phyloP scores from a whole-genome alignment of 257 asterid species.

The Scutellaria barbata region DNA sequence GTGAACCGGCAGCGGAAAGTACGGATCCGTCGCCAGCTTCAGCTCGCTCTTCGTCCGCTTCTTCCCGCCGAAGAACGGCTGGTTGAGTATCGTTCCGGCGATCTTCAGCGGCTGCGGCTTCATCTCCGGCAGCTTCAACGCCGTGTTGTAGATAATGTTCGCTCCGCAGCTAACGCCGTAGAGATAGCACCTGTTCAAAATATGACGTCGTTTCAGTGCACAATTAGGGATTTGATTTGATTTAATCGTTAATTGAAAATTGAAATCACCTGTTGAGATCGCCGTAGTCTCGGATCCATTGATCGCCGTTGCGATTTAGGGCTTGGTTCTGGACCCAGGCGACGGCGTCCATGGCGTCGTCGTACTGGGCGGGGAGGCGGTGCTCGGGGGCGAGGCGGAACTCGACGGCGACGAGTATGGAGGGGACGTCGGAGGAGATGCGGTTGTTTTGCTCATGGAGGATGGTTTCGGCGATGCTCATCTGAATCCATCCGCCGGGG shows the following conservation, averaged over 20 bases:
- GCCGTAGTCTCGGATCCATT: conserved; percentile 67
- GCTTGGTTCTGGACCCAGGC: conserved; percentile 68
- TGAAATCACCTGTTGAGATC: conserved; percentile 52
- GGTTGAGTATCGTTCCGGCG: conserved; percentile 70
- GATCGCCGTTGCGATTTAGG: conserved; percentile 48
- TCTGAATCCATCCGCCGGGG: conserved; percentile 69
- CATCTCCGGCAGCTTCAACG: conserved; percentile 52
- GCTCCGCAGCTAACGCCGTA: conserved; percentile 80
- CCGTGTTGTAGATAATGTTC: conserved; percentile 73
- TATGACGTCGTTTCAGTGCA: background rate
- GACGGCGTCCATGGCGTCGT: conserved; percentile 73
- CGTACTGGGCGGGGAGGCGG: conserved; percentile 87
- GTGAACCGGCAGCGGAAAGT: conserved; percentile 73
- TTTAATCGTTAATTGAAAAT: background rate
- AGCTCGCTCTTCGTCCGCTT: conserved; percentile 73
- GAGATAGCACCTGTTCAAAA: conserved; percentile 68
- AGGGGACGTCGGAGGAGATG: conserved; percentile 55
- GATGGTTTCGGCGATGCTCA: conserved; percentile 44
- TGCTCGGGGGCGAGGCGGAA: conserved; percentile 84
- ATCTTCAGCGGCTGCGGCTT: conserved; percentile 55
- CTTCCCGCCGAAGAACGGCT: conserved; percentile 79
- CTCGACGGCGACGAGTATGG: conserved; percentile 66
- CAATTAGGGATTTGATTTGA: background rate
- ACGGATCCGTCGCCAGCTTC: conserved; percentile 68
- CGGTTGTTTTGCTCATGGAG: conserved; percentile 63